phyloP scores from a whole-genome alignment of 2,329 filamentous ascomycete genomes.

The Colletotrichum salicis region DNA sequence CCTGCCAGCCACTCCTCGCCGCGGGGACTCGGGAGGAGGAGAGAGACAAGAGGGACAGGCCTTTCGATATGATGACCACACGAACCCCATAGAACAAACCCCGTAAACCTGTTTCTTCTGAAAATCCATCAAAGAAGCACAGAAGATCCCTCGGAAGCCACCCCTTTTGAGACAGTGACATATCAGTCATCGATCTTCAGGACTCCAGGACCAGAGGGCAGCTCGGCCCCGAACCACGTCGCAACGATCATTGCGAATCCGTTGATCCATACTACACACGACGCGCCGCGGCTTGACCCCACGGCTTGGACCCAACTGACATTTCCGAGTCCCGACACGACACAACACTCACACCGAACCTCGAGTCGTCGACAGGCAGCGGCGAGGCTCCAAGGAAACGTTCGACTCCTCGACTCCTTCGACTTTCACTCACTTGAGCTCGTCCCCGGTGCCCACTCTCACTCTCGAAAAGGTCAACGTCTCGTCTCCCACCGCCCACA shows the following conservation, averaged over 20 bases:
- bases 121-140: background rate
- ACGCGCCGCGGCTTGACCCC: background rate
- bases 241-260: background rate
- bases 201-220: background rate
- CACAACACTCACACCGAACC: background rate
- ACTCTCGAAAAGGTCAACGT: constrained; percentile 4
- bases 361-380: background rate
- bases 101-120: constrained; percentile 10
- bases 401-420: background rate
- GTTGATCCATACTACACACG: background rate
- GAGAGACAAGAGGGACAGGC: background rate
- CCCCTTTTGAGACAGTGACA: constrained; percentile 1
- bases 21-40: background rate
- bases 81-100: background rate
- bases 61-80: constrained; percentile 17
- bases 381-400: background rate
- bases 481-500: background rate
- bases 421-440: background rate
- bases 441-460: background rate
- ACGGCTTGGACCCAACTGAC: constrained; percentile 2
- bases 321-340: constrained; percentile 19
- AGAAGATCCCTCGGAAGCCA: background rate
- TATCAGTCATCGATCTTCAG: background rate
- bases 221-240: background rate
- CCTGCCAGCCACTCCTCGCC: too few species aligned